These are phyloP conservation scores for Acacia crassicarpa DNA, from an alignment of 306 rosid species.

Conservation along the genomic window DNA sequence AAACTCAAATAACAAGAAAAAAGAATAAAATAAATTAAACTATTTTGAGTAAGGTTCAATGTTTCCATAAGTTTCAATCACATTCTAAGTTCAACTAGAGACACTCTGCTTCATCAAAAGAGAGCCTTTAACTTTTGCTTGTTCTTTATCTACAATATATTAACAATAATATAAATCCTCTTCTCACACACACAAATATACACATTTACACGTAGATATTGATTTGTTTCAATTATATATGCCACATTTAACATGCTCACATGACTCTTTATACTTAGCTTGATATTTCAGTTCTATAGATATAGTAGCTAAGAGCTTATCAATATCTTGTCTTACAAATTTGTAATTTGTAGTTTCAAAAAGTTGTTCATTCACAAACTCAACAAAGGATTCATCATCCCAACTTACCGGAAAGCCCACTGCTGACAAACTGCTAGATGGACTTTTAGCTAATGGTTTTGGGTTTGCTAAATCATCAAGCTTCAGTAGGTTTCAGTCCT, in stretches of 20 bases:
- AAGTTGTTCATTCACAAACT: background rate
- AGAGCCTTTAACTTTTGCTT: background rate
- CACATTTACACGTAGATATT: background rate
- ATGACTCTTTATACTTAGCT: background rate
- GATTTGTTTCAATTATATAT: background rate
- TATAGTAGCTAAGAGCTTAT: background rate
- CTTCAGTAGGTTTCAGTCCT: constrained; percentile 49
- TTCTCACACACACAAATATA: background rate
- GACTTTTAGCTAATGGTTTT: constrained; percentile 23
- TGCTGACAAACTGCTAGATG: constrained; percentile 33
- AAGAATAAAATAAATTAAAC: background rate
- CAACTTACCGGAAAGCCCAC: background rate
- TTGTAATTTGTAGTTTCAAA: background rate
- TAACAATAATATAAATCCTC: background rate
- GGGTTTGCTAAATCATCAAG: constrained; percentile 21
- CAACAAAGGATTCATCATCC: background rate
- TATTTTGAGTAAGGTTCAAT: background rate
- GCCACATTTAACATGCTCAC: background rate
- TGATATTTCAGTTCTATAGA: background rate
- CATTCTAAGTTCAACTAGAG: background rate
- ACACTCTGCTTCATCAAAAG: background rate
- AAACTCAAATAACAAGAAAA: background rate
- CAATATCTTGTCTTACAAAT: background rate
- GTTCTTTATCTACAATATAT: background rate
- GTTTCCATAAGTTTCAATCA: background rate